Percentiles rank a stretch among this genome's conserved stretches.
These are phyloP conservation scores for Euphrasia arctica DNA, from an alignment of 305 asterid species.

Conservation along the genomic window DNA sequence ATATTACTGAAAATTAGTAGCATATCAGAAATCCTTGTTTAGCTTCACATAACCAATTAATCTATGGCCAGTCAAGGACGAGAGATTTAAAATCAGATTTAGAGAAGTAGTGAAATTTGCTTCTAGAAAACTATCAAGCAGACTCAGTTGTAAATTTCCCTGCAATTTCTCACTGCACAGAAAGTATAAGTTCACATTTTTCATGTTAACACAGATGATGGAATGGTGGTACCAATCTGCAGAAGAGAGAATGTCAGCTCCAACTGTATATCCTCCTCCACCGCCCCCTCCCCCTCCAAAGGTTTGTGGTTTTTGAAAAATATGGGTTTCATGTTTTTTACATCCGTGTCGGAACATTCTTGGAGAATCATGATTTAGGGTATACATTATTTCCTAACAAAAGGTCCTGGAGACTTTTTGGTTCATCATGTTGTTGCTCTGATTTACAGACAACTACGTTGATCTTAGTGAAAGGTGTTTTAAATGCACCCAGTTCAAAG, in stretches of 20 bases:
- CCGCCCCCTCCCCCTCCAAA: constrained; percentile 96
- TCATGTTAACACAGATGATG: constrained; percentile 67
- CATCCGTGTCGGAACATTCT: not conserved
- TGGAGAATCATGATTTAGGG: constrained; percentile 12
- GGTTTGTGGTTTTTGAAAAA: constrained; percentile 38
- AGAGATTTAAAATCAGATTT: not conserved
- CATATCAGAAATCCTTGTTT: not conserved
- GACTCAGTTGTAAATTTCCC: constrained; percentile 2
- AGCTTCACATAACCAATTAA: not conserved
- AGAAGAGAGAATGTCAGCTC: constrained; percentile 98
- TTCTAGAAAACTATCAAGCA: not conserved
- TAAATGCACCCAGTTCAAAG: no score
- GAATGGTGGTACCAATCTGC: constrained; percentile 99
- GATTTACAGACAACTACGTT: no score
- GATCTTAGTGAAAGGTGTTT: no score
- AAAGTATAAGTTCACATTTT: constrained; percentile 2
- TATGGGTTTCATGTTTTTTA: constrained; percentile 8
- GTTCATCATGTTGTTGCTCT: no score
- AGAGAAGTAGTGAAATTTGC: not conserved
- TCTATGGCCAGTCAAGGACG: constrained; percentile 13
- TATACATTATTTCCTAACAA: not conserved
- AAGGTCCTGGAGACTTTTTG: no score
- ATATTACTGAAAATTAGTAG: not conserved
- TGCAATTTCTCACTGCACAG: constrained; percentile 16
- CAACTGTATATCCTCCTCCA: constrained; percentile 98